Evolutionary conservation across 192 early-diverging fungal genomes (phyloP).

Genomic region (Podila horticola): DNA sequence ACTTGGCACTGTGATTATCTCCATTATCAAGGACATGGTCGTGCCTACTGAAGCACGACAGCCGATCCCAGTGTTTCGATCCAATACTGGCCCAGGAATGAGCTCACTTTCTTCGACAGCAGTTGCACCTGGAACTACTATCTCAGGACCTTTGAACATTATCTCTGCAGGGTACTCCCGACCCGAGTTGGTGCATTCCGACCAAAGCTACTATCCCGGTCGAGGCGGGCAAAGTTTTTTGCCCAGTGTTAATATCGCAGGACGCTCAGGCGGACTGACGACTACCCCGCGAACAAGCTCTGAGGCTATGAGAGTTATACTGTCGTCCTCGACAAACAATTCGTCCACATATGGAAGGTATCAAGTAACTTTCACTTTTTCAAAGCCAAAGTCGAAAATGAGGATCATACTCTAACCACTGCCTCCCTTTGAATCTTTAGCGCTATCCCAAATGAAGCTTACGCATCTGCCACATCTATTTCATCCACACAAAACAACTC

Average conservation of each 20-base stretch:
- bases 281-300: constrained; percentile 19
- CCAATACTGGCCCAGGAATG: not conserved
- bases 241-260: not conserved
- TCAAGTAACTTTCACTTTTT: too few relatives aligned
- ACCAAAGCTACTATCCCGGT: constrained; percentile 25
- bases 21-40: constrained; percentile 63
- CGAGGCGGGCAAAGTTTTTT: constrained; percentile 4
- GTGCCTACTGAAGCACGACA: constrained; percentile 18
- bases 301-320: constrained; percentile 30
- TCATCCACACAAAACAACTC: too few relatives aligned
- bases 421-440: too few relatives aligned
- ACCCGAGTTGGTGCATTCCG: constrained; percentile 19
- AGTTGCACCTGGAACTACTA: too few relatives aligned
- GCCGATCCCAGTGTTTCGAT: not conserved
- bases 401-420: too few relatives aligned
- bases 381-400: too few relatives aligned
- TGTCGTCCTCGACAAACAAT: constrained; percentile 7
- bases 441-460: too few relatives aligned
- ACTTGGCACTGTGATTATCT: constrained; percentile 59
- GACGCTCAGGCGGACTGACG: not conserved
- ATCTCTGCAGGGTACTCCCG: not conserved
- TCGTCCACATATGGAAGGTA: constrained; percentile 7
- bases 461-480: too few relatives aligned
- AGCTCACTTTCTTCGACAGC: not conserved
- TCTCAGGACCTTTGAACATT: too few relatives aligned